These are phyloP conservation scores for Eucalyptus microcorys DNA, from an alignment of 345 rosid genomes.

Conservation along the genomic window DNA sequence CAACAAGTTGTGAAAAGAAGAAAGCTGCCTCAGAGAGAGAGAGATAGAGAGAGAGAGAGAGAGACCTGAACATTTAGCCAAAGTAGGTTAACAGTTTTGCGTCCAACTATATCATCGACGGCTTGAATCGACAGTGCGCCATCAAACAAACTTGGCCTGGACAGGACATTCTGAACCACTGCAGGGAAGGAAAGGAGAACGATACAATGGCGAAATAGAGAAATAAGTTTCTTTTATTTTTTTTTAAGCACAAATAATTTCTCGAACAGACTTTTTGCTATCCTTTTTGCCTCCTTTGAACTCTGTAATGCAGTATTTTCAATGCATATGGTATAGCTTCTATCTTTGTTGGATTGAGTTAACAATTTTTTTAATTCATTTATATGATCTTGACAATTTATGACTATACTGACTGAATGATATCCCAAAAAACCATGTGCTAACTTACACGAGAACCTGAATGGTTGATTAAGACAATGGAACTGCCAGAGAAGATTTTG, in stretches of 20 bases:
- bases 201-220: neutral
- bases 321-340: neutral
- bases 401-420: neutral
- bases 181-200: neutral
- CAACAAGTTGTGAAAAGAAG: neutral
- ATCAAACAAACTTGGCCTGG: slow-evolving; percentile 47
- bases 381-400: neutral
- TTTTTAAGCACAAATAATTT: neutral
- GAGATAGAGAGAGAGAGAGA: neutral
- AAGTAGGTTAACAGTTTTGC: slow-evolving; percentile 21
- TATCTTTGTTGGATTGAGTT: neutral
- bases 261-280: neutral
- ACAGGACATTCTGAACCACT: slow-evolving; percentile 49
- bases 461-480: neutral
- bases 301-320: neutral
- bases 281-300: neutral
- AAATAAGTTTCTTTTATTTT: neutral
- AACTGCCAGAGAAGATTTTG: neutral
- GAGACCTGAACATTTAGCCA: slow-evolving; percentile 81
- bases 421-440: neutral
- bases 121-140: slow-evolving; percentile 16
- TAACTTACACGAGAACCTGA: neutral
- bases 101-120: slow-evolving; percentile 34
- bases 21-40: neutral
- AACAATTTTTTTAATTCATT: neutral